These are phyloP conservation scores for Fomitopsis pulvina DNA, from an alignment of 768 basidiomycete species.

Conservation along the genomic window DNA sequence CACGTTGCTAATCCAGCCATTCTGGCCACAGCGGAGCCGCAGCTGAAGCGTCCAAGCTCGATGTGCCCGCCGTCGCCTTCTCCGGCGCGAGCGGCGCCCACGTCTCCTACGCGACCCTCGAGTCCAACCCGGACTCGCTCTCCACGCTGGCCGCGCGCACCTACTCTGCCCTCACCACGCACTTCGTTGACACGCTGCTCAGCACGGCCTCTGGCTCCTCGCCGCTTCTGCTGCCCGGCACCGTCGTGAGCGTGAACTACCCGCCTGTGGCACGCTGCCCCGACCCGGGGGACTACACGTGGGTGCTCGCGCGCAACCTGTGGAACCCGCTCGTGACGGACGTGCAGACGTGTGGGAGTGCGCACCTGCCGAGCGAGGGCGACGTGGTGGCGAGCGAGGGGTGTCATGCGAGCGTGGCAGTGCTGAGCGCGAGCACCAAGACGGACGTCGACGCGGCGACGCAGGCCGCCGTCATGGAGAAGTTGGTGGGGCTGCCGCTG, in stretches of 20 bases:
- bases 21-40: slow-evolving; percentile 16
- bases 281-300: slow-evolving; percentile 31
- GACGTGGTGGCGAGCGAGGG: slow-evolving; percentile 29
- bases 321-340: slow-evolving; percentile 28
- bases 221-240: slow-evolving; percentile 34
- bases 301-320: slow-evolving; percentile 37
- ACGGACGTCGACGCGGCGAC: slow-evolving; percentile 33
- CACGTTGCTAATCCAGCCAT: background rate
- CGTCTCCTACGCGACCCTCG: slow-evolving; percentile 21
- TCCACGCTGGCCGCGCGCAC: slow-evolving; percentile 8
- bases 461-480: slow-evolving; percentile 33
- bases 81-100: slow-evolving; percentile 18
- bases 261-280: slow-evolving; percentile 27
- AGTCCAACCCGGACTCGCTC: slow-evolving; percentile 9
- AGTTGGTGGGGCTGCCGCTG: slow-evolving; percentile 16
- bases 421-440: slow-evolving; percentile 33
- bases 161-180: slow-evolving; percentile 16
- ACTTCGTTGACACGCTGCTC: slow-evolving; percentile 12
- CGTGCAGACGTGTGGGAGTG: slow-evolving; percentile 38
- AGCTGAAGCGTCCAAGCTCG: slow-evolving; percentile 18
- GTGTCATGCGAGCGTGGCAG: slow-evolving; percentile 37
- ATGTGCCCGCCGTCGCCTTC: slow-evolving; percentile 23
- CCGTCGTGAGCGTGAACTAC: slow-evolving; percentile 46
- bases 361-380: slow-evolving; percentile 35
- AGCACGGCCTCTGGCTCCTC: slow-evolving; percentile 10